phyloP scores from a whole-genome alignment of 2,329 filamentous ascomycete genomes.

The Moelleriella libera region DNA sequence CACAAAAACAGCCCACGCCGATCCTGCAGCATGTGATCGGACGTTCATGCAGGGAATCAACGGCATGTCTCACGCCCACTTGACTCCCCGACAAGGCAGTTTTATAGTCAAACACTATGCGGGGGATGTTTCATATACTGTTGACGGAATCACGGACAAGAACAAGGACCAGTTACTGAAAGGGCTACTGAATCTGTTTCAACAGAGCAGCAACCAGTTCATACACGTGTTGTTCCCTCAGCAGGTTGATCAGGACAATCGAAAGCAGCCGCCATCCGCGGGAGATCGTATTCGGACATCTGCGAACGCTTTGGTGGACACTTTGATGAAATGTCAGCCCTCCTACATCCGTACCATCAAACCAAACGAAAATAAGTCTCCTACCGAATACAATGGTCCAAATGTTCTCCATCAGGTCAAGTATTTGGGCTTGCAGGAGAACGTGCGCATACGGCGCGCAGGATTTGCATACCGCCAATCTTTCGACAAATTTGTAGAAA shows the following conservation, averaged over 20 bases:
- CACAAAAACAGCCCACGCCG: slow-evolving; percentile 94
- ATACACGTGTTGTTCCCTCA: slow-evolving; percentile 82
- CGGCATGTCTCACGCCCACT: slow-evolving; percentile 80
- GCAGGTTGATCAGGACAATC: slow-evolving; percentile 90
- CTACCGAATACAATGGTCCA: slow-evolving; percentile 76
- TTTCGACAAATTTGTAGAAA: slow-evolving; percentile 95
- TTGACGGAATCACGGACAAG: slow-evolving; percentile 97
- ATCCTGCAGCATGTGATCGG: slow-evolving; percentile 84
- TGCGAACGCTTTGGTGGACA: slow-evolving; percentile 87
- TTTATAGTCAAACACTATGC: slow-evolving; percentile 99
- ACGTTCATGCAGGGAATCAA: slow-evolving; percentile 92
- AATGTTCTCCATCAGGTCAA: slow-evolving; percentile 98
- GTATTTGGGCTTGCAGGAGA: slow-evolving; percentile 97
- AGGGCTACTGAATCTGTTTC: slow-evolving; percentile 78
- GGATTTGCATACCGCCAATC: slow-evolving; percentile 95
- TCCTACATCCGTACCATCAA: slow-evolving; percentile 99
- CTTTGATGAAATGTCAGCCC: slow-evolving; percentile 91
- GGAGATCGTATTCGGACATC: slow-evolving; percentile 93
- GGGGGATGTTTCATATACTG: slow-evolving; percentile 86
- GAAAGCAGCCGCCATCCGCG: slow-evolving; percentile 82
- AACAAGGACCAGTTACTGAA: slow-evolving; percentile 97
- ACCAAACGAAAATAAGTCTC: slow-evolving; percentile 97
- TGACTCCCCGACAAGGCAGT: slow-evolving; percentile 82
- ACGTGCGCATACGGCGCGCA: slow-evolving; percentile 90
- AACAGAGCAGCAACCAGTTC: slow-evolving; percentile 71